Base-by-base conservation (phyloP, 768 basidiomycete species). In the Auriscalpium microsporum region DNA sequence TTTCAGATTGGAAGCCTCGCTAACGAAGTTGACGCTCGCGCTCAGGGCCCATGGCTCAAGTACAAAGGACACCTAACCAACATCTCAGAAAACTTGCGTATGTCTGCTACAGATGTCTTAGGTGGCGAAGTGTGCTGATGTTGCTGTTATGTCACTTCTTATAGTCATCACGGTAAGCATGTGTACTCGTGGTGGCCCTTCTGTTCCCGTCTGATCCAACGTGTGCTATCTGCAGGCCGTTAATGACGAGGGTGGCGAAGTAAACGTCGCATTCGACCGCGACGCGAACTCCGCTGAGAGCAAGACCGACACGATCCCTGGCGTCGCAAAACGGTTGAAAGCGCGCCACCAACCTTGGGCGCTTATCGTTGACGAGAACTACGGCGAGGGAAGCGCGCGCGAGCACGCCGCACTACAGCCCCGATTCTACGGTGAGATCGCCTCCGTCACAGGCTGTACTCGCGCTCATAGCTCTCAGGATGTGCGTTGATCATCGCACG, bases 321-420 rank as follows among this genome's bases (percentile, higher is more conserved):
- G 81, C 55, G 77, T 96, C 2, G 94, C 94, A 44, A 94, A 98
- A 75, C 82, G 81, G 17, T 86, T 95, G 68, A 94, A 91, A 69
- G 76, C 83, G 19, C 78, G 86, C 53, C 73, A 76, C 19, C 87
- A 94, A 71, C 89, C 94, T 0, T 99, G 94, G 94, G 86, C 94
- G 56, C 69, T 97, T 47, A 73, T 99, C 36, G 95, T 97, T 1
- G 94, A 96, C 64, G 94, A 98, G 9, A 96, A 95, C 67, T 95
- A 97, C 67, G 96, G 96, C 2, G 96, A 99, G 69, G 96, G 96
- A 33, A 94, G 91, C 63, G 96, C 96, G 8, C 82, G 96, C 54
- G 96, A 99, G 71, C 96, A 99, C 69, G 96, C 96, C 37, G 94
- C 96, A 19, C 76, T 99, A 36, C 95, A 98, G 67, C 96, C 96